These are phyloP conservation scores for Aspergillus carlsbadensis DNA, from an alignment of 495 filamentous ascomycete species.

Conservation along the genomic window DNA sequence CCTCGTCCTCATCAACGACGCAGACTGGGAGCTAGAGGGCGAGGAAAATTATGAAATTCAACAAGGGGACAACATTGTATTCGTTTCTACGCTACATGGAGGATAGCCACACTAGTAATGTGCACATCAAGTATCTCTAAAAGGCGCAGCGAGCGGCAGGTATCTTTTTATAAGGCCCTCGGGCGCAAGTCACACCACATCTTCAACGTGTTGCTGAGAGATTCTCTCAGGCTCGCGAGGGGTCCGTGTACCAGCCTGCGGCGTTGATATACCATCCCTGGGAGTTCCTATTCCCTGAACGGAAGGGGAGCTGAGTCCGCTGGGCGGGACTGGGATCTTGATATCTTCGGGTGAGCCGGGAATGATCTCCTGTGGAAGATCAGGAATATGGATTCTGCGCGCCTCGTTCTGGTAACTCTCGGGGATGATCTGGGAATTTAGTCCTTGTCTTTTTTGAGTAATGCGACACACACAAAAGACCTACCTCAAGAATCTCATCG, in stretches of 20 bases:
- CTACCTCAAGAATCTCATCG: conserved; percentile 92
- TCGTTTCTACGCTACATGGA: conserved; percentile 97
- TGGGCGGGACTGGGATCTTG: conserved; percentile 72
- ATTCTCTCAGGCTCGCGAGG: conserved; percentile 49
- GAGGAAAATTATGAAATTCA: conserved; percentile 86
- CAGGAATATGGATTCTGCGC: conserved; percentile 77
- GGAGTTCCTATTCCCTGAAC: conserved; percentile 47
- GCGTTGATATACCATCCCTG: conserved; percentile 40
- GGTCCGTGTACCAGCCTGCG: conserved; percentile 42
- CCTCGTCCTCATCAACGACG: conserved; percentile 94
- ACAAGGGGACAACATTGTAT: conserved; percentile 81
- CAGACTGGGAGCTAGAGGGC: conserved; percentile 97
- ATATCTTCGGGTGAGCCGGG: conserved; percentile 81
- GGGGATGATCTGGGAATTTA: conserved; percentile 71
- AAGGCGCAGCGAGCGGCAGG: no score
- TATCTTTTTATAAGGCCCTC: no score
- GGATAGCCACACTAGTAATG: no score
- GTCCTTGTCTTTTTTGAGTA: conserved; percentile 17
- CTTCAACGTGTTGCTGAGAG: conserved; percentile 49
- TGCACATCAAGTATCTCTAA: no score
- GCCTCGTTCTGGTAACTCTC: conserved; percentile 96
- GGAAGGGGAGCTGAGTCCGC: conserved; percentile 51
- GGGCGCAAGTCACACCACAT: conserved; percentile 45
- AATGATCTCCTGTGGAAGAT: conserved; percentile 58
- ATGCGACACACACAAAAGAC: conserved; percentile 15